Base-by-base conservation (phyloP, 2,329 filamentous ascomycete genomes). In the Alternaria angustiovoidea region DNA sequence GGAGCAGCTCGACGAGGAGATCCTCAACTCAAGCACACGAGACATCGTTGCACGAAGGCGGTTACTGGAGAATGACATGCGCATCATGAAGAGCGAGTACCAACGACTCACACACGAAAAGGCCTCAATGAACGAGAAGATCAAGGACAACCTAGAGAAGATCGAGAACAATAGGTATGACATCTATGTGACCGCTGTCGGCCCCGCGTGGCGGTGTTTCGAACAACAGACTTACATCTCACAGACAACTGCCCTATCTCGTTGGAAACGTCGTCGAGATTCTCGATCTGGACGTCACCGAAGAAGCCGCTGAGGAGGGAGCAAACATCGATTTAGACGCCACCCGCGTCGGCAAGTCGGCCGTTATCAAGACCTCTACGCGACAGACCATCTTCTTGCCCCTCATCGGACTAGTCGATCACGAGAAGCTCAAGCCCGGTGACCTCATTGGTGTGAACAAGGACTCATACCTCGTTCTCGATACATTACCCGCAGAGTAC, bases 401-500 rank as follows among this genome's bases (percentile, higher is more conserved):
- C 30, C 87, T 99, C 63, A 99, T 99, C 74, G 95, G 95, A 65
- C 88, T 99, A 8, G 96, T 99, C 39, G 95, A 99, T 77, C 94
- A 96, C 63, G 91, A 97, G 75, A 92, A 92, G 76, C 87, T 99
- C 59, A 97, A 97, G 84, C 95, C 95, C 2, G 94, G 90, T 72
- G 96, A 99, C 76, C 86, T 99, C 48, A 99, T 99, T 64, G 95
- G 95, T 80, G 94, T 99, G 59, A 98, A 99, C 81, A 99, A 99
- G 83, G 96, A 99, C 75, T 98, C 94, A 59, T 99, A 99, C 79
- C 89, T 99, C 36, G 92, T 99, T 67, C 87, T 99, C 59, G 96
- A 99, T 78, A 99, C 95, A 24, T 85, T 99, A 68, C 95, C 95
- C 1, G 95, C 95, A 47, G 96, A 99, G 80, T 99, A 99, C 77